Evolutionary conservation across 495 filamentous ascomycete species (phyloP), one percentile per base, ranked within the genome.

Genomic region (Penicillium cataractarum): DNA sequence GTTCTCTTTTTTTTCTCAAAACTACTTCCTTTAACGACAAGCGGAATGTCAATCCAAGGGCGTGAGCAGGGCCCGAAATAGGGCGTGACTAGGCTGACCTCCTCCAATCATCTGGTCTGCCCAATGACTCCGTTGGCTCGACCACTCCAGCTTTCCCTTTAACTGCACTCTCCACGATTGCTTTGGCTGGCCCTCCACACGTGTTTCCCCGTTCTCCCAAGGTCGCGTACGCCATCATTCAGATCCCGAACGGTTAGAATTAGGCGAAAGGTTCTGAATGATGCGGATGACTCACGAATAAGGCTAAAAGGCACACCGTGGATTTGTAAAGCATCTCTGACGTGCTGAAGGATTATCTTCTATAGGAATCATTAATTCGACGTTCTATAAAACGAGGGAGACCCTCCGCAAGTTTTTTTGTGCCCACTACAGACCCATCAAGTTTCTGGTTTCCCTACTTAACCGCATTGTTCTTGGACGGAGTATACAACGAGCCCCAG

Each of bases 21-120:
- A 35, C 51, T n/a, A 32, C n/a, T 24, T 29, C 57, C 57, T 39
- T 53, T 24, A 44, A 58, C 48, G 54, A 42, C 52, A 57, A 67
- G 33, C 37, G 61, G 67, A 70, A 72, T 72, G 70, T 70, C 67
- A 66, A 70, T 65, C 61, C 65, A 70, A 72, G 70, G 70, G 70
- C 70, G 70, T 46, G 60, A 51, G 57, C 63, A 62, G 57, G 61
- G 49, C 35, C 55, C 60, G 35, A 46, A 57, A 49, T 52, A 40
- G 55, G 35, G 27, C 44, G 60, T 44, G 46, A 22, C 42, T 46
- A 46, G 42, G 42, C 19, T 46, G 42, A 46, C 19, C 10, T 40
- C 55, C 12, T 29, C 56, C 63, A 64, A 66, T 60, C 63, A 69
- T 26, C 51, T 24, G 5, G 42, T 9, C 21, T 0, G 21, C 17